Percentiles rank a stretch among this genome's conserved stretches.
phyloP scores from a whole-genome alignment of 768 basidiomycete genomes.

The Podaxis sp. region DNA sequence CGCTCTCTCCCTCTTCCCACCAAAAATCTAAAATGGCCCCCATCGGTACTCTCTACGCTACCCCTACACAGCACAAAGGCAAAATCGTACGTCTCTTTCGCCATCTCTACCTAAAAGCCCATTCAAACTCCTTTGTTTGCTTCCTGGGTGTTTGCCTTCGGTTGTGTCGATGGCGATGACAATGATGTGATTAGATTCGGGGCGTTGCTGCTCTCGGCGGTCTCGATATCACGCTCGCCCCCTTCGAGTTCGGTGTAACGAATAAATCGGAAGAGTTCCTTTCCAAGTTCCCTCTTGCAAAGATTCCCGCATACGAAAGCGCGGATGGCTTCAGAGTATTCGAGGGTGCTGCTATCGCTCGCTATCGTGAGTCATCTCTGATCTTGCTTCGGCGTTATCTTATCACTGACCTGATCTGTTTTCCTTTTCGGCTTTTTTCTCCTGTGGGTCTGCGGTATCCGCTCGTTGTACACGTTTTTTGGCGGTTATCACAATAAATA shows the following conservation, averaged over 20 bases:
- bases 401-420: slow-evolving; percentile 40
- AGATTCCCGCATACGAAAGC: slow-evolving; percentile 82
- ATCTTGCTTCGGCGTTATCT: slow-evolving; percentile 29
- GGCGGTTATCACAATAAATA: slow-evolving; percentile 29
- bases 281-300: slow-evolving; percentile 75
- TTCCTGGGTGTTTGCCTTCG: neutral
- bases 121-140: neutral
- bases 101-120: neutral
- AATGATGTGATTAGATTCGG: slow-evolving; percentile 35
- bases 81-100: slow-evolving; percentile 18
- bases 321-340: slow-evolving; percentile 76
- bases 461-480: neutral
- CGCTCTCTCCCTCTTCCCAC: neutral
- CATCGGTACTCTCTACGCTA: slow-evolving; percentile 18
- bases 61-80: slow-evolving; percentile 17
- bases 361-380: slow-evolving; percentile 70
- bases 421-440: slow-evolving; percentile 14
- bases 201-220: slow-evolving; percentile 63
- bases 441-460: neutral
- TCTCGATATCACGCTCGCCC: slow-evolving; percentile 53
- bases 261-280: slow-evolving; percentile 73
- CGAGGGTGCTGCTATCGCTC: slow-evolving; percentile 80
- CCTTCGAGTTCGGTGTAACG: slow-evolving; percentile 61
- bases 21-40: slow-evolving; percentile 19
- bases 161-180: neutral